These are phyloP conservation scores for Mycena rebaudengoi DNA, from an alignment of 768 basidiomycete genomes.

Conservation along the genomic window DNA sequence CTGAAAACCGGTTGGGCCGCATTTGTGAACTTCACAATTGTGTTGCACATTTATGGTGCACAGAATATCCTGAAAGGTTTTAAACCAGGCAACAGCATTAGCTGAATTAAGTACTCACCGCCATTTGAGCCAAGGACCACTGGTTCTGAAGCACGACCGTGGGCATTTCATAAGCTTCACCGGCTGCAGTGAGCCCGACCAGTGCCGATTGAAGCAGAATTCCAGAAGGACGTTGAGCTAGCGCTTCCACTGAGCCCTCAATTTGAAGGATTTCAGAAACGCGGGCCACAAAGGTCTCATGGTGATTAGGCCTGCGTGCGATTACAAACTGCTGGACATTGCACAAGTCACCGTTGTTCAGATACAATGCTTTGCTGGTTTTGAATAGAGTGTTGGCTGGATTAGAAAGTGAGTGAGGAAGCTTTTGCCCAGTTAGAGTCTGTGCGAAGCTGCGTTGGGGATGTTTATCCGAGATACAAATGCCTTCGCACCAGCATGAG, in stretches of 20 bases:
- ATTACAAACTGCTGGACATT: not conserved
- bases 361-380: too few relatives aligned
- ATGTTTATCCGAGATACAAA: not conserved
- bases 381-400: too few relatives aligned
- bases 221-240: not conserved
- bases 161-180: not conserved
- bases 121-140: not conserved
- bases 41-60: slow-evolving; percentile 15
- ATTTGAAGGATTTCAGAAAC: not conserved
- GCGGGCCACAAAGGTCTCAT: not conserved
- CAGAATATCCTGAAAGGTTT: not conserved
- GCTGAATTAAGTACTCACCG: not conserved
- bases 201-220: not conserved
- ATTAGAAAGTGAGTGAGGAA: not conserved
- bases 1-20: not conserved
- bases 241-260: not conserved
- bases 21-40: not conserved
- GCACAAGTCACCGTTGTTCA: not conserved
- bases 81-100: not conserved
- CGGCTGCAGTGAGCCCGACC: not conserved
- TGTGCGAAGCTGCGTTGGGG: not conserved
- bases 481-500: too few relatives aligned
- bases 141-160: not conserved
- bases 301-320: not conserved
- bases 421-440: not conserved